Conservation (phyloP, 225 moss, liverwort and hornwort species). For the Pleurozium schreberi region DNA sequence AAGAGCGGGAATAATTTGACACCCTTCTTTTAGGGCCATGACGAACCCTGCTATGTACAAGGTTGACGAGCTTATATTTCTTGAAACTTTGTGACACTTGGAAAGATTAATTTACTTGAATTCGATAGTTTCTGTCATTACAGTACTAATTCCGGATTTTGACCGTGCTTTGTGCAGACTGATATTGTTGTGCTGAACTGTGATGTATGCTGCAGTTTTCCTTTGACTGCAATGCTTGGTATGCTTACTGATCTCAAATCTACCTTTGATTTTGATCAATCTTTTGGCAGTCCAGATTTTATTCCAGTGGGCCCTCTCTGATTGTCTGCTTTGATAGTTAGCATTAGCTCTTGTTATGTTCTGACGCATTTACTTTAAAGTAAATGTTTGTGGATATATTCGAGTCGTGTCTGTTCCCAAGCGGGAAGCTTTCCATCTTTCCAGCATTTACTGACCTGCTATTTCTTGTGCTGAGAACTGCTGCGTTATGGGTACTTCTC, state of each 20-base stretch:
- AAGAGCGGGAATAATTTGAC: neutral
- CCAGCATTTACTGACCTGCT: neutral
- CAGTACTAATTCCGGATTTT: neutral
- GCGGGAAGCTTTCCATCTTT: neutral
- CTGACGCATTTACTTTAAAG: neutral
- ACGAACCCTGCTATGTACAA: neutral
- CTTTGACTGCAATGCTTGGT: conserved; percentile 88
- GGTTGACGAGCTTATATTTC: neutral
- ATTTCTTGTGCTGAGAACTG: neutral
- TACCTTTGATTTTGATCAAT: neutral
- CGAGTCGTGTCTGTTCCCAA: neutral
- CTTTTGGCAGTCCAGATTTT: neutral
- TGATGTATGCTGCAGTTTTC: conserved; percentile 99
- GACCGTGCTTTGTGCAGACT: conserved; percentile 43
- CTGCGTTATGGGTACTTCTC: neutral
- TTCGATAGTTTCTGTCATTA: neutral
- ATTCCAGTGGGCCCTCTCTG: neutral
- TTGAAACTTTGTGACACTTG: neutral
- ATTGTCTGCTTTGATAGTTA: neutral
- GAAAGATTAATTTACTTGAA: neutral
- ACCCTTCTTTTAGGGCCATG: neutral
- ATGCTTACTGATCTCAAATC: conserved; percentile 1
- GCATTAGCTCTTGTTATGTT: neutral
- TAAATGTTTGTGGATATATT: neutral
- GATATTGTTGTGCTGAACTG: conserved; percentile 96